Percentiles rank a stretch among this genome's conserved stretches.
Conservation (phyloP, 768 basidiomycete species). For the Suillus hirtellus region DNA sequence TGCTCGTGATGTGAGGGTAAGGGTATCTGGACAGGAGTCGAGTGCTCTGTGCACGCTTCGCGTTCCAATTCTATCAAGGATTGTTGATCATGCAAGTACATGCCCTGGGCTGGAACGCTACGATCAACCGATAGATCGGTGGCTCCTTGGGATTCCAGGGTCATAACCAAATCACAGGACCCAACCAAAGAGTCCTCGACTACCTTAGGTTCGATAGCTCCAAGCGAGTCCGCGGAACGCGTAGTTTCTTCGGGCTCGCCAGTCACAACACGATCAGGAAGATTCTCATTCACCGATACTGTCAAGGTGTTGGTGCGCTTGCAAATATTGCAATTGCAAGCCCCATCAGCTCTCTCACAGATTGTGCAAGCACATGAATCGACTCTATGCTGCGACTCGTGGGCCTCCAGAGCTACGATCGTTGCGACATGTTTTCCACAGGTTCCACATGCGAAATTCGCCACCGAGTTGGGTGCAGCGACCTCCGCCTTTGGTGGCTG, state of each 20-base stretch:
- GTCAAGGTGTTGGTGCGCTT: neutral
- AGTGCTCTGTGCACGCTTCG: neutral
- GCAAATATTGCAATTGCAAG: constrained; percentile 14
- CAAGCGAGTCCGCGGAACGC: neutral
- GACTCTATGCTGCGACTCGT: neutral
- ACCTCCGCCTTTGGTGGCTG: neutral
- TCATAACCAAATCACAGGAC: neutral
- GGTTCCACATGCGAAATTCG: constrained; percentile 1
- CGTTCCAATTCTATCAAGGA: neutral
- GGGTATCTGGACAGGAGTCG: too few relatives aligned
- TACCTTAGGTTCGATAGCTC: neutral
- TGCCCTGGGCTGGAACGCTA: too few relatives aligned
- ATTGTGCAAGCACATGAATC: neutral
- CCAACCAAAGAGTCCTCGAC: neutral
- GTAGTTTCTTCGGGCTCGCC: neutral
- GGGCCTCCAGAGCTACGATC: neutral
- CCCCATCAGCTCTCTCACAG: constrained; percentile 1
- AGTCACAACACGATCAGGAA: neutral
- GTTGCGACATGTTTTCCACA: neutral
- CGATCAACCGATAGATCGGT: neutral
- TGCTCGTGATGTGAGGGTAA: neutral
- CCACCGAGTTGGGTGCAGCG: neutral
- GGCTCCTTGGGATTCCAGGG: neutral
- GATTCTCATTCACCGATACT: neutral
- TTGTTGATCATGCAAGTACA: neutral